Base-by-base conservation (phyloP, 805 yeast genomes). In the Starmerella vaccinii region DNA sequence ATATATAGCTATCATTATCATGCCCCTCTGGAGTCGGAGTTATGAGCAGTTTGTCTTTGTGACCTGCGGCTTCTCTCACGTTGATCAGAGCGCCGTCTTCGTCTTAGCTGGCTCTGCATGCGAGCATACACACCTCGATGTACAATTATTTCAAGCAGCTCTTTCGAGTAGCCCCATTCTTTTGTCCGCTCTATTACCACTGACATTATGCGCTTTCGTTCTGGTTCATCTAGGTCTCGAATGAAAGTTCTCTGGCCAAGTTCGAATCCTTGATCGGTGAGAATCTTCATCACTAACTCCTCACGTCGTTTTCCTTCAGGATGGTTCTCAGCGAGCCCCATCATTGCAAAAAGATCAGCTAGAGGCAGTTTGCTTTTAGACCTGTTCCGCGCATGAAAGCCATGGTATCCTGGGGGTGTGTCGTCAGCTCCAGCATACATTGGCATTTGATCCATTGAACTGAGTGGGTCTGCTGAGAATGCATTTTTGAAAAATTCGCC, bases 241-340 rank as follows among this genome's bases (percentile, higher is more conserved):
- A 84, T 80, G 95, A 95, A 87, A 0, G 95, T 84, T 60, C 77
- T 77, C 55, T 78, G 75, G 5, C 95, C 95, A 26, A 87, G 64
- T 26, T 81, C 79, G 65, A 84, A 86, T 4, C 82, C 80, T 48
- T 85, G 72, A 18, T 75, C 78, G 34, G 56, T 55, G 21, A 68
- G 58, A n/a, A 67, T 65, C 9, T 63, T 66, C 52, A 70, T 60
- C 29, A 70, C 65, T 15, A 59, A 57, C 52, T 63, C 65, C 51
- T 70, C 73, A 6, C 72, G 65, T 21, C 56, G 49, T 16, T 66
- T 59, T 7, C 72, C 73, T 52, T 62, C 64, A 19, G 56, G 62
- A 26, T 63, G 71, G 51, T 70, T 64, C 41, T 66, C 58, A 1
- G 52, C 53, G 13, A 69, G 63, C 5, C 70, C 70, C 73, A 69